Conservation (phyloP, 805 yeast genomes). For the Yamadazyma takamatsuzukensis region DNA sequence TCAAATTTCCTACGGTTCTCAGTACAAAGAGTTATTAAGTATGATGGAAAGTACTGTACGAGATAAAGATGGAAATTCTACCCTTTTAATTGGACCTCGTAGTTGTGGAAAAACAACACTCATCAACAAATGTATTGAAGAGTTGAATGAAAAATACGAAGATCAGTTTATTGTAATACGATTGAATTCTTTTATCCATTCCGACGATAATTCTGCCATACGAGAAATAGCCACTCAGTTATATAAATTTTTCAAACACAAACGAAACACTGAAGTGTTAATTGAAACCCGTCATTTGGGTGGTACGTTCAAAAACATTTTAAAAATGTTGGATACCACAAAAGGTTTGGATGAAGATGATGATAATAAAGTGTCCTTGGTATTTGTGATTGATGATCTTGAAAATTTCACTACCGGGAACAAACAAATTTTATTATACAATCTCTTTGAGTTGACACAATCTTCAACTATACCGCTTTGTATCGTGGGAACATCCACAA, state of each 20-base stretch:
- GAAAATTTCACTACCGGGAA: conserved; percentile 69
- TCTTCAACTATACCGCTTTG: conserved; percentile 66
- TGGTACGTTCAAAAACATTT: conserved; percentile 11
- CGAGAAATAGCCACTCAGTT: conserved; percentile 83
- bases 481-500: conserved; percentile 75
- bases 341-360: conserved; percentile 15
- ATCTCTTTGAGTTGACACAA: conserved; percentile 83
- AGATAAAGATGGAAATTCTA: conserved; percentile 76
- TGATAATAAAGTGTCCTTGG: conserved; percentile 47
- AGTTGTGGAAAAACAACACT: conserved; percentile 71
- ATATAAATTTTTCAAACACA: conserved; percentile 38
- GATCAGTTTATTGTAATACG: conserved; percentile 59
- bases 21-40: conserved; percentile 47
- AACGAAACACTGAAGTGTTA: conserved; percentile 1
- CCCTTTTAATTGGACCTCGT: conserved; percentile 74
- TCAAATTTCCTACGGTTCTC: conserved; percentile 14
- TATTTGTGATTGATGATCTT: conserved; percentile 81
- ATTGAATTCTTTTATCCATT: conserved; percentile 68
- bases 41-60: conserved; percentile 62
- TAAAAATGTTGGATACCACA: conserved; percentile 34
- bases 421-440: conserved; percentile 82
- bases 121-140: conserved; percentile 52
- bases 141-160: conserved; percentile 35
- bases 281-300: conserved; percentile 10
- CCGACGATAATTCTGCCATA: conserved; percentile 74